These are phyloP conservation scores for Sugiyamaella castrensis DNA, from an alignment of 1,139 yeast genomes.

Conservation along the genomic window DNA sequence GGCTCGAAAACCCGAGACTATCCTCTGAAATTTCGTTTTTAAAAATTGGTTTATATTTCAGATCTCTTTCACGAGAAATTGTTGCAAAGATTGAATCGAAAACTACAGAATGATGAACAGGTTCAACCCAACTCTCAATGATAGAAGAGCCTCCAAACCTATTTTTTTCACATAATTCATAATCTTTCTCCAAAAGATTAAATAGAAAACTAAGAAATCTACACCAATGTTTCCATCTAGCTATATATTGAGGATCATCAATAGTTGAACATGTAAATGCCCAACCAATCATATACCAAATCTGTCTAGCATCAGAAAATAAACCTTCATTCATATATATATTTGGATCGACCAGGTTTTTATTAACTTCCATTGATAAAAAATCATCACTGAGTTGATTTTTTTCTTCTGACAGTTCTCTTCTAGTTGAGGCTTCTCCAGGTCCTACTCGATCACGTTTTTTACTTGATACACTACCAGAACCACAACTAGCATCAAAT, in stretches of 20 bases:
- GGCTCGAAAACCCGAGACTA: too few species aligned
- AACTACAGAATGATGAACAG: constrained; percentile 3
- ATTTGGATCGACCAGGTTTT: background rate
- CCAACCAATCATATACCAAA: constrained; percentile 25
- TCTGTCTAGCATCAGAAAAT: constrained; percentile 9
- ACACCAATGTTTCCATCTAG: constrained; percentile 22
- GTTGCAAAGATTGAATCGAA: constrained; percentile 14
- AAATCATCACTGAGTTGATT: too few species aligned
- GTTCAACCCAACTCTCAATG: constrained; percentile 8
- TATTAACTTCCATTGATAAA: background rate
- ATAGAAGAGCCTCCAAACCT: constrained; percentile 1
- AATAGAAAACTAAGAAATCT: constrained; percentile 18
- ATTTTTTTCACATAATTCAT: background rate
- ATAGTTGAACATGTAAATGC: constrained; percentile 22
- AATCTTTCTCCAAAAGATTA: constrained; percentile 19
- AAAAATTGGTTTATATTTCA: constrained; percentile 2
- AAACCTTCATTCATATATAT: constrained; percentile 7
- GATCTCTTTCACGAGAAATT: constrained; percentile 3
- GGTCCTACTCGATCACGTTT: background rate
- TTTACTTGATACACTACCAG: too few species aligned
- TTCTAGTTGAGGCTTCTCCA: background rate
- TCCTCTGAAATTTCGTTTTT: constrained; percentile 1
- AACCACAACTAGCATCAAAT: too few species aligned
- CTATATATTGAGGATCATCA: constrained; percentile 14
- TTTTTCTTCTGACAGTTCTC: too few species aligned